Base-by-base conservation (phyloP, 768 basidiomycete species). In the Pleurotus ostreatus region DNA sequence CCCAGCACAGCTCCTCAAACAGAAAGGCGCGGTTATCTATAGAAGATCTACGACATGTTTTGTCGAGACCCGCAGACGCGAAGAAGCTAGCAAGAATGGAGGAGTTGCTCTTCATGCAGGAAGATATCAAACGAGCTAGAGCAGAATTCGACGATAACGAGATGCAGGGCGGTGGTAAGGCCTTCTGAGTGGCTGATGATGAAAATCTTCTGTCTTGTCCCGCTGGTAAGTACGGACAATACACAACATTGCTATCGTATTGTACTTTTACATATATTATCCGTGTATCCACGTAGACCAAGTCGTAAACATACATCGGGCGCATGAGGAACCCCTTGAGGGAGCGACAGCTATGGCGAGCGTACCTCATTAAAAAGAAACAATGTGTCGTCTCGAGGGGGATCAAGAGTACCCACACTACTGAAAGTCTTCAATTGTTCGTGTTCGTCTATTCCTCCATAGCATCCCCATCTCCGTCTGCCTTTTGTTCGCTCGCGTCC, bases 71-170 rank as follows among this genome's bases (percentile, higher is more conserved):
- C 2, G 89, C 89, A n/a, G 94, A 95, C 64, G 86, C 89, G 30
- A 94, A 94, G 71, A 95, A 95, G 68, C 80, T 95, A 20, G 92
- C 93, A 15, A 79, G 94, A 55, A 86, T 95, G 84, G 93, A 96
- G 68, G 94, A 96, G 66, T 71, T 96, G 37, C 66, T 95, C 34
- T 93, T 92, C 75, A 92, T 94, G 88, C 91, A 94, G 67, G 92
- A 93, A 66, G 93, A 94, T 63, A 94, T 95, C 70, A 91, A 93
- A 67, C 84, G 92, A 7, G 93, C 92, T 3, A 81, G 88, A 45
- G 85, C 84, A 9, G 87, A 92, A 65, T 93, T 93, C 60, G 83
- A 84, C 40, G 75, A 76, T 46, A 39, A 53, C 11, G 51, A 53
- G 51, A 41, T 53, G 51, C 22, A 37, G 16, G 51, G 51, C 15